These are phyloP conservation scores for Arthromyces matolae DNA, from an alignment of 768 basidiomycete genomes.

Conservation along the genomic window DNA sequence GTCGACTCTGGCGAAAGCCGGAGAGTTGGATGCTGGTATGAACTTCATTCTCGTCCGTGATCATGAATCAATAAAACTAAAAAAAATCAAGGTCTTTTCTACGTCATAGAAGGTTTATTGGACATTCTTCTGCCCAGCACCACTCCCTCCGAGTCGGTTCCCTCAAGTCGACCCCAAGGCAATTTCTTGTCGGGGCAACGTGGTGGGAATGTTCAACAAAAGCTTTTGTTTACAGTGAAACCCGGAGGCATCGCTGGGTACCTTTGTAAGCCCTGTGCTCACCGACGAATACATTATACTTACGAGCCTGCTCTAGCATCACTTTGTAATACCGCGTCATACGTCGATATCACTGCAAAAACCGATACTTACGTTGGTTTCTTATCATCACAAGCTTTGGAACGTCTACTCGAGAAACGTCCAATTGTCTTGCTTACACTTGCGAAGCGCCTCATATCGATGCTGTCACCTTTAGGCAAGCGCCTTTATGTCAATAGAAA, in stretches of 20 bases:
- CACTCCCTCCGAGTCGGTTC: constrained; percentile 19
- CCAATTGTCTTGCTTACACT: constrained; percentile 95
- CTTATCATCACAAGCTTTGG: constrained; percentile 82
- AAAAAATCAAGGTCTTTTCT: constrained; percentile 65
- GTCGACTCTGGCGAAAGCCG: constrained; percentile 80
- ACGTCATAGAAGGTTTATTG: constrained; percentile 93
- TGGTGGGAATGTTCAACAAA: constrained; percentile 38
- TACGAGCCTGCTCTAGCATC: constrained; percentile 61
- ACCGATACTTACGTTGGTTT: constrained; percentile 99
- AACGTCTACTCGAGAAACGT: constrained; percentile 85
- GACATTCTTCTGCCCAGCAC: constrained; percentile 79
- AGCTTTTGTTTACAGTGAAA: constrained; percentile 89
- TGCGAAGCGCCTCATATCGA: constrained; percentile 92
- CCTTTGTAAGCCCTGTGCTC: constrained; percentile 72
- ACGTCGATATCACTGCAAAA: constrained; percentile 95
- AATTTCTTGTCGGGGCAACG: constrained; percentile 10
- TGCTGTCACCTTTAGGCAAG: constrained; percentile 88
- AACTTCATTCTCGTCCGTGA: constrained; percentile 2
- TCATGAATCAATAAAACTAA: constrained; percentile 7
- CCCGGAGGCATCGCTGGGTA: constrained; percentile 98
- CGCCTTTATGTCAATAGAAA: background rate
- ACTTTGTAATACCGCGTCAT: constrained; percentile 86
- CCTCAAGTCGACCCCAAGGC: constrained; percentile 17
- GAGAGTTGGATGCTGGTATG: constrained; percentile 81
- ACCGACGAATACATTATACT: too few species aligned